Conservation (phyloP, 805 yeast species). For the Kazachstania africana region DNA sequence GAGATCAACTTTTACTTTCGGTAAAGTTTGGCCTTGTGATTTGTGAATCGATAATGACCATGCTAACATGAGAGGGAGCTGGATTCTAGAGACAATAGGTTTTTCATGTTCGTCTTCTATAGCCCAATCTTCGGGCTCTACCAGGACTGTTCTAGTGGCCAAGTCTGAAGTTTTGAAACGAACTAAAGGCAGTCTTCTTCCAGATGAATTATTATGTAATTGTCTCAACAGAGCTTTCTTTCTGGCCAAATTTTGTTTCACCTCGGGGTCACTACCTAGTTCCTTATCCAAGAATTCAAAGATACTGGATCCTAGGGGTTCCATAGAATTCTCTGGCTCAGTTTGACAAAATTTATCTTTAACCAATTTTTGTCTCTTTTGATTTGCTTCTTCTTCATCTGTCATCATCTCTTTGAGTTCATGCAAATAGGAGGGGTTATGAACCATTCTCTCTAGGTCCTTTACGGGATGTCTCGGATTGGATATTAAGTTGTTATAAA, state of each 20-base stretch:
- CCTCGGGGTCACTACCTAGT: conserved; percentile 18
- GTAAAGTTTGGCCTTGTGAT: conserved; percentile 86
- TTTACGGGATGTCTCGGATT: conserved; percentile 8
- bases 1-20: conserved; percentile 67
- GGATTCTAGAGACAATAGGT: conserved; percentile 60
- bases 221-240: conserved; percentile 36
- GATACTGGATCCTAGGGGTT: conserved; percentile 32
- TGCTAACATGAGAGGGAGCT: conserved; percentile 81
- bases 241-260: conserved; percentile 29
- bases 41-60: conserved; percentile 96
- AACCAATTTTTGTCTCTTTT: conserved; percentile 13
- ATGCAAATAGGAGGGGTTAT: conserved; percentile 3
- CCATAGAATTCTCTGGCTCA: conserved; percentile 5
- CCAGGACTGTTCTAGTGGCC: conserved; percentile 58
- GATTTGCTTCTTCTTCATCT: conserved; percentile 12
- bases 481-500: conserved; percentile 21
- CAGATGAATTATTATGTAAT: conserved; percentile 33
- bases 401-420: conserved; percentile 7
- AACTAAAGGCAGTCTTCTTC: conserved; percentile 59
- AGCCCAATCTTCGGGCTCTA: conserved; percentile 74
- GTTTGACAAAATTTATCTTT: conserved; percentile 16
- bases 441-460: conserved; percentile 7
- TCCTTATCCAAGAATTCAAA: conserved; percentile 35
- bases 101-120: conserved; percentile 63
- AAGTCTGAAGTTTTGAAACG: conserved; percentile 65